Percentiles rank a stretch among this genome's conserved stretches.
Conservation (phyloP, 257 asterid species). For the Salvia rosmarinus region DNA sequence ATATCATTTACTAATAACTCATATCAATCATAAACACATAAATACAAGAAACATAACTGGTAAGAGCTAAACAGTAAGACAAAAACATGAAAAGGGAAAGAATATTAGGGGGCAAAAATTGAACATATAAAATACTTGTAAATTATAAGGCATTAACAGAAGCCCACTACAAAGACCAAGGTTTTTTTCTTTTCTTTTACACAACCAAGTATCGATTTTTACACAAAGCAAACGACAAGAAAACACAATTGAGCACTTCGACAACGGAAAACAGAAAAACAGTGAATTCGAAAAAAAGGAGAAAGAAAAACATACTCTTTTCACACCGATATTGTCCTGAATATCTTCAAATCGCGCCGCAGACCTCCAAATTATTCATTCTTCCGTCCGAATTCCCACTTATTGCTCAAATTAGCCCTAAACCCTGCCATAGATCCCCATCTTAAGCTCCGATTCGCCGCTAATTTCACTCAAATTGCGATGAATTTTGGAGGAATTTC, state of each 20-base stretch:
- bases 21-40: not conserved
- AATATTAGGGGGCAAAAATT: not conserved
- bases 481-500: constrained; percentile 16
- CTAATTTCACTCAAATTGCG: constrained; percentile 20
- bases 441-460: constrained; percentile 30
- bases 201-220: constrained; percentile 20
- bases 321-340: constrained; percentile 22
- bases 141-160: constrained; percentile 19
- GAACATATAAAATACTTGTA: not conserved
- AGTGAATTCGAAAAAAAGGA: not conserved
- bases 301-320: constrained; percentile 1
- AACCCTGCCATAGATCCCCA: constrained; percentile 30
- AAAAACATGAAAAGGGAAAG: not conserved
- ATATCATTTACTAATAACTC: constrained; percentile 12
- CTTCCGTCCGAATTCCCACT: constrained; percentile 29
- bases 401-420: constrained; percentile 10
- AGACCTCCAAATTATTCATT: constrained; percentile 36
- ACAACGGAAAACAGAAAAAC: not conserved
- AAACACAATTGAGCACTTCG: constrained; percentile 20
- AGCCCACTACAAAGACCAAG: constrained; percentile 24
- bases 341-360: constrained; percentile 41
- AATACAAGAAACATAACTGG: constrained; percentile 17
- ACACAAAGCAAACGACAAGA: constrained; percentile 21
- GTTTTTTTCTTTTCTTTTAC: not conserved
- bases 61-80: not conserved